Base-by-base conservation (phyloP, 2,329 filamentous ascomycete species). In the Didymella pinodella region DNA sequence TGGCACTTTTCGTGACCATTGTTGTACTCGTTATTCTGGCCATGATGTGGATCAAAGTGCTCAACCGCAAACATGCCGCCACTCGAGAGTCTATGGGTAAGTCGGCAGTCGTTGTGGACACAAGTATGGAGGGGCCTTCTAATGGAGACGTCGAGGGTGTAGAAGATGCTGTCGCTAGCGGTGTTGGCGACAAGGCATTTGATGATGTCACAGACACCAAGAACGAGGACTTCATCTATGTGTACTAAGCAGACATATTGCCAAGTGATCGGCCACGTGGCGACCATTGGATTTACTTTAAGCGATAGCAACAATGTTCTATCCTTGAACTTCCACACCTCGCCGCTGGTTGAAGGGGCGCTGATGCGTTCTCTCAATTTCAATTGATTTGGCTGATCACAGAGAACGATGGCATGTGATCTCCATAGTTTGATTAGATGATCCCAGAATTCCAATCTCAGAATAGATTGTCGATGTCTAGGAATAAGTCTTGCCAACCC, bases 151-250 rank as follows among this genome's bases (percentile, higher is more conserved):
- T 75, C 12, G 75, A 70, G 4, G 60, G 61, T 22, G 65, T 63
- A 2, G 68, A 65, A 34, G 70, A 72, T 52, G 67, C 55, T 12
- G 57, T 62, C n/a, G 65, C 61, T 16, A 67, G 59, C 25, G 67
- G 65, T 3, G 68, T 72, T 11, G 79, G 81, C 0, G 81, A 84
- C 26, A 80, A 83, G 63, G 81, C 83, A 1, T 85, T 86, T 66
- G 82, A 84, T 48, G 87, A 90, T 68, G 73, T 84, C 18, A 88
- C 85, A 16, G 86, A 88, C 69, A 72, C 85, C 65, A 78, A 84
- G 73, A 88, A 88, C 61, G 86, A 88, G 66, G 86, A 88, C 60
- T 89, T 89, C 66, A 80, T 88, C 7, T 89, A 85, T 72, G 80
- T 88, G 2, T 86, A 79, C 49, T 83, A 56, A 56, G 29, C 25